Conservation (phyloP, 345 rosid species). For the Microcos paniculata region DNA sequence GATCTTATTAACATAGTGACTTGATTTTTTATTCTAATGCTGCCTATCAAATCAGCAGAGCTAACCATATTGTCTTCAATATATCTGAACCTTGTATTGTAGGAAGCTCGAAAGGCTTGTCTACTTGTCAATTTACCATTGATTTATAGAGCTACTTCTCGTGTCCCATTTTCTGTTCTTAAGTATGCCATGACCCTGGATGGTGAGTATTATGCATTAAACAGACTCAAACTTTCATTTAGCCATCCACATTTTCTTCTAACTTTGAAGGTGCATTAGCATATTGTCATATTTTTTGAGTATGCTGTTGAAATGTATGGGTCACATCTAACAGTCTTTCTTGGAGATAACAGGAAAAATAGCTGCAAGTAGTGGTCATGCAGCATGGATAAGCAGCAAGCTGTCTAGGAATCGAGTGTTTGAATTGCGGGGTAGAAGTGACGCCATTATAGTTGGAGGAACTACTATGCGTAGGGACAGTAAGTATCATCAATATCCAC, state of each 20-base stretch:
- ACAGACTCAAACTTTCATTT: not conserved
- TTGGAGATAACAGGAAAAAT: slow-evolving; percentile 67
- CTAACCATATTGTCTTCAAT: not conserved
- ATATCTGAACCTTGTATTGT: slow-evolving; percentile 1
- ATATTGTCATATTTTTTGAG: not conserved
- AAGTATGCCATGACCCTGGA: slow-evolving; percentile 99
- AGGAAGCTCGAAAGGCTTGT: slow-evolving; percentile 86
- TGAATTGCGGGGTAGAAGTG: slow-evolving; percentile 83
- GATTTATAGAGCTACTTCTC: slow-evolving; percentile 80
- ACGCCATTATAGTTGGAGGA: slow-evolving; percentile 92
- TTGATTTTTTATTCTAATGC: slow-evolving; percentile 8
- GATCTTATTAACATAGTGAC: not conserved
- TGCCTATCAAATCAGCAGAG: not conserved
- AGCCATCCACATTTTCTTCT: not conserved
- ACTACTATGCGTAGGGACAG: slow-evolving; percentile 86
- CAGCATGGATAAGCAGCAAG: slow-evolving; percentile 92
- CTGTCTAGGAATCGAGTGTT: slow-evolving; percentile 75
- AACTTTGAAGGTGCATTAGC: not conserved
- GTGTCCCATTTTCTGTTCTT: slow-evolving; percentile 81
- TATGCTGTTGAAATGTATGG: not conserved
- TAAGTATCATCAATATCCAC: slow-evolving; percentile 24
- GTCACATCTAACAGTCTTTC: not conserved
- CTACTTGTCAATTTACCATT: slow-evolving; percentile 85
- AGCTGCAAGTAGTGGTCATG: slow-evolving; percentile 92
- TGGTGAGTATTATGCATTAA: slow-evolving; percentile 46